Evolutionary conservation across 2,329 filamentous ascomycete species (phyloP).

Genomic region (Metarhizium robertsii): DNA sequence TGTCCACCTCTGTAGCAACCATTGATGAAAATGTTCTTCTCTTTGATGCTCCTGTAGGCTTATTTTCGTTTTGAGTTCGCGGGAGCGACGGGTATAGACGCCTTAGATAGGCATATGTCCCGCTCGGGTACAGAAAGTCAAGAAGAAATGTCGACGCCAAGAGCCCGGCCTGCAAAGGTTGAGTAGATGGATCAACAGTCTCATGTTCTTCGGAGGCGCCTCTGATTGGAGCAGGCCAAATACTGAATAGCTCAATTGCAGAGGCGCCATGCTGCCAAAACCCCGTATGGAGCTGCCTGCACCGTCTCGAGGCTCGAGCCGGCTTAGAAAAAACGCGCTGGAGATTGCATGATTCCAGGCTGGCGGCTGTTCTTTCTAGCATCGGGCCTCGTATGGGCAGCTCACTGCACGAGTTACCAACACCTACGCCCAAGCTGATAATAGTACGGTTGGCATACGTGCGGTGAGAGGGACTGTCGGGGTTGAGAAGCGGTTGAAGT

Average conservation of each 20-base stretch:
- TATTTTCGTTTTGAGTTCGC: constrained; percentile 12
- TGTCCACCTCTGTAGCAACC: constrained; percentile 4
- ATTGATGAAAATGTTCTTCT: constrained; percentile 16
- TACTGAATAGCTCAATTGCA: constrained; percentile 35
- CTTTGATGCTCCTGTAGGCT: constrained; percentile 10
- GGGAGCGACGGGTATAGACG: constrained; percentile 23
- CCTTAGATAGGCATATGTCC: constrained; percentile 32
- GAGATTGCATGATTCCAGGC: constrained; percentile 46
- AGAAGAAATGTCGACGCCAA: constrained; percentile 40
- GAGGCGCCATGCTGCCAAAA: constrained; percentile 48
- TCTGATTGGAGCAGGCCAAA: constrained; percentile 28
- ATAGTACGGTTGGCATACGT: constrained; percentile 15
- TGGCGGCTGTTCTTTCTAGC: constrained; percentile 49
- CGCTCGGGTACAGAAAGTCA: constrained; percentile 46
- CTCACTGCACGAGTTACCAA: constrained; percentile 1
- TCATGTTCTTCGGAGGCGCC: constrained; percentile 10
- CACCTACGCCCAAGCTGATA: constrained; percentile 10
- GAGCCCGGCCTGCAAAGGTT: constrained; percentile 19
- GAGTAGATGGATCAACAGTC: constrained; percentile 12
- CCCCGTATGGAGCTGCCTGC: constrained; percentile 35
- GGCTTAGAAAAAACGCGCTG: constrained; percentile 38
- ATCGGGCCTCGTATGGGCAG: constrained; percentile 26
- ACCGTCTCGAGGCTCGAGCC: constrained; percentile 26
- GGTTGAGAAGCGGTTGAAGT: neutral
- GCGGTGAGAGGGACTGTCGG: constrained; percentile 4